phyloP scores from a whole-genome alignment of 2,329 filamentous ascomycete species.

The Cladophialophora yegresii region DNA sequence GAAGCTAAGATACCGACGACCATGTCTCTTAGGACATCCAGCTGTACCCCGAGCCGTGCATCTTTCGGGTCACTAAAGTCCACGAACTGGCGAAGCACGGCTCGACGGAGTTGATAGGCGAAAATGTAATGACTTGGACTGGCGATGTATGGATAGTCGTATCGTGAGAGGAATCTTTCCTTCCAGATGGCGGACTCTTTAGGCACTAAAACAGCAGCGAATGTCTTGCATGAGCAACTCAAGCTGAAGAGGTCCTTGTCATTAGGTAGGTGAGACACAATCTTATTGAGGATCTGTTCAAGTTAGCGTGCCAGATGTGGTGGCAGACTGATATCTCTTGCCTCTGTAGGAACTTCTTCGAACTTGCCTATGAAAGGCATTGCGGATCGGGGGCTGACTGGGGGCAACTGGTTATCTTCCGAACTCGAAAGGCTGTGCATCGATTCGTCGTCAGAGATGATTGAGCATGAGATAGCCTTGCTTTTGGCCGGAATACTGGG shows the following conservation, averaged over 20 bases:
- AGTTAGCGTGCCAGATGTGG: not conserved
- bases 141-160: slow-evolving; percentile 39
- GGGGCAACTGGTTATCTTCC: not conserved
- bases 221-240: slow-evolving; percentile 36
- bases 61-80: slow-evolving; percentile 38
- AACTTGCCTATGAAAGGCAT: slow-evolving; percentile 4
- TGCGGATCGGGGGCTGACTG: not conserved
- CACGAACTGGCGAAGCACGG: slow-evolving; percentile 40
- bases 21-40: slow-evolving; percentile 38
- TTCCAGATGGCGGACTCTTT: slow-evolving; percentile 42
- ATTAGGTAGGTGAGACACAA: slow-evolving; percentile 22
- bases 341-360: slow-evolving; percentile 29
- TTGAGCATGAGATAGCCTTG: slow-evolving; percentile 4
- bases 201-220: slow-evolving; percentile 38
- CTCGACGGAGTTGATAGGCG: slow-evolving; percentile 43
- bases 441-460: not conserved
- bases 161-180: slow-evolving; percentile 40
- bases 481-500: slow-evolving; percentile 3
- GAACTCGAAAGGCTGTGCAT: not conserved
- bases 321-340: slow-evolving; percentile 2
- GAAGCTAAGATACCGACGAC: slow-evolving; percentile 33
- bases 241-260: slow-evolving; percentile 42
- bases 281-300: slow-evolving; percentile 28
- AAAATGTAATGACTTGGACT: slow-evolving; percentile 37
- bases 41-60: slow-evolving; percentile 38